phyloP scores from a whole-genome alignment of 495 filamentous ascomycete genomes.

The Penicillium argentinense region DNA sequence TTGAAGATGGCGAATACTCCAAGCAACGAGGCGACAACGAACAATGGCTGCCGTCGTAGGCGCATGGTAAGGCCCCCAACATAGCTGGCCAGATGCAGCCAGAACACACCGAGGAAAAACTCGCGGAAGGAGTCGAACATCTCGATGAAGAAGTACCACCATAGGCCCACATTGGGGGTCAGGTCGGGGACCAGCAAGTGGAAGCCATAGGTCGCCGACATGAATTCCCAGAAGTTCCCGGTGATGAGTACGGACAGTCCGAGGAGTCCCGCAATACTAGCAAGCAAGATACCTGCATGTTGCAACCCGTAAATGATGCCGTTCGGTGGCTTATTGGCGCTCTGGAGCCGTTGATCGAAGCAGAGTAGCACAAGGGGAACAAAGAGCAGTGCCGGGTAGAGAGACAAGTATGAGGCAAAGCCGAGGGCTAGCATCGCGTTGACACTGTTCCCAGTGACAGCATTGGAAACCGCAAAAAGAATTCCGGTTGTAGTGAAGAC shows the following conservation, averaged over 20 bases:
- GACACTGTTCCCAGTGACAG: constrained; percentile 69
- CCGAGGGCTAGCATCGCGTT: constrained; percentile 84
- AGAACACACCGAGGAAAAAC: constrained; percentile 97
- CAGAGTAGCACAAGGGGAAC: constrained; percentile 79
- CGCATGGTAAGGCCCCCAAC: constrained; percentile 80
- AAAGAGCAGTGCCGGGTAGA: constrained; percentile 86
- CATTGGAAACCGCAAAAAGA: constrained; percentile 79
- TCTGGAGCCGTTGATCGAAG: constrained; percentile 62
- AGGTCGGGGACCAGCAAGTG: constrained; percentile 89
- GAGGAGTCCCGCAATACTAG: constrained; percentile 58
- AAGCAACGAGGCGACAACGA: constrained; percentile 74
- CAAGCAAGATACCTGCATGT: constrained; percentile 46
- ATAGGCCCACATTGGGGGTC: constrained; percentile 91
- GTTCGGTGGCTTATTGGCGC: constrained; percentile 21
- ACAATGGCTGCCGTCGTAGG: constrained; percentile 79
- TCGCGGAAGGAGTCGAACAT: constrained; percentile 98
- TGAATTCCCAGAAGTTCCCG: constrained; percentile 77
- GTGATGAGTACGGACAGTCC: constrained; percentile 72
- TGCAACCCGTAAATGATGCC: constrained; percentile 48
- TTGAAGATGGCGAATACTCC: constrained; percentile 93
- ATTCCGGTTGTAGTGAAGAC: constrained; percentile 90
- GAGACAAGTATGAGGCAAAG: constrained; percentile 84
- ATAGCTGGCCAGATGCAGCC: constrained; percentile 90
- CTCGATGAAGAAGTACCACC: constrained; percentile 99
- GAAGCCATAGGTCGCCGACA: constrained; percentile 86